These are phyloP conservation scores for Kodamaea neixiangensis DNA, from an alignment of 805 yeast genomes.

Conservation along the genomic window DNA sequence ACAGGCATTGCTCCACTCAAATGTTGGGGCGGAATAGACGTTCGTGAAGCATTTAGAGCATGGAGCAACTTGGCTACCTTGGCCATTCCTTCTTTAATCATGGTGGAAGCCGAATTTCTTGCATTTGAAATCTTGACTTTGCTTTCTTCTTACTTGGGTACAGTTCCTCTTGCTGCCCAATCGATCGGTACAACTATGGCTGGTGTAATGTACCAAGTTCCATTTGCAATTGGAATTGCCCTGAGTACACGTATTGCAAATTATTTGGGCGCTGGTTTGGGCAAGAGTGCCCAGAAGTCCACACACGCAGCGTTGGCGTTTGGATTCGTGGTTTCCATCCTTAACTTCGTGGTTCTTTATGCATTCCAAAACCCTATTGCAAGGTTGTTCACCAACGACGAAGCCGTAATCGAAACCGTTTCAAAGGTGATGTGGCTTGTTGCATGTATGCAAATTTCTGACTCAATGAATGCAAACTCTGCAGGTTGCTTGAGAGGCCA, in stretches of 20 bases:
- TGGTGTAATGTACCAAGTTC: conserved; percentile 52
- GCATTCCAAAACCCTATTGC: conserved; percentile 38
- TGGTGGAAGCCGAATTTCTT: conserved; percentile 62
- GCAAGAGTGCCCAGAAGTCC: conserved; percentile 34
- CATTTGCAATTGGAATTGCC: conserved; percentile 60
- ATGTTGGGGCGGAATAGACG: conserved; percentile 49
- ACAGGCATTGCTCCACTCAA: conserved; percentile 50
- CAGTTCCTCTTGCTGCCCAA: conserved; percentile 55
- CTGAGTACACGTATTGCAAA: conserved; percentile 60
- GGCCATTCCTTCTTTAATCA: conserved; percentile 57
- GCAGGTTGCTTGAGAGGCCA: conserved; percentile 81
- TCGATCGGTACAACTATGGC: conserved; percentile 46
- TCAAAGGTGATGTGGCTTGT: conserved; percentile 58
- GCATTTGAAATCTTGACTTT: conserved; percentile 60
- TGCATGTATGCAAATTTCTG: conserved; percentile 70
- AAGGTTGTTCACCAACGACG: conserved; percentile 58
- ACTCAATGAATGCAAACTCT: conserved; percentile 67
- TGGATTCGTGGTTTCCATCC: conserved; percentile 35
- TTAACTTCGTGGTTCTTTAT: conserved; percentile 35
- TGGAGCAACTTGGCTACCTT: conserved; percentile 48
- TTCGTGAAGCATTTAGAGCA: conserved; percentile 41
- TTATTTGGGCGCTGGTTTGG: conserved; percentile 51
- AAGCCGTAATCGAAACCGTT: conserved; percentile 53
- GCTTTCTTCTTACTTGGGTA: conserved; percentile 56
- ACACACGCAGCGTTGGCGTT: conserved; percentile 39